Evolutionary conservation across 768 basidiomycete species (phyloP), one percentile per base, ranked within the genome.

Genomic region (Leccinum boreale): DNA sequence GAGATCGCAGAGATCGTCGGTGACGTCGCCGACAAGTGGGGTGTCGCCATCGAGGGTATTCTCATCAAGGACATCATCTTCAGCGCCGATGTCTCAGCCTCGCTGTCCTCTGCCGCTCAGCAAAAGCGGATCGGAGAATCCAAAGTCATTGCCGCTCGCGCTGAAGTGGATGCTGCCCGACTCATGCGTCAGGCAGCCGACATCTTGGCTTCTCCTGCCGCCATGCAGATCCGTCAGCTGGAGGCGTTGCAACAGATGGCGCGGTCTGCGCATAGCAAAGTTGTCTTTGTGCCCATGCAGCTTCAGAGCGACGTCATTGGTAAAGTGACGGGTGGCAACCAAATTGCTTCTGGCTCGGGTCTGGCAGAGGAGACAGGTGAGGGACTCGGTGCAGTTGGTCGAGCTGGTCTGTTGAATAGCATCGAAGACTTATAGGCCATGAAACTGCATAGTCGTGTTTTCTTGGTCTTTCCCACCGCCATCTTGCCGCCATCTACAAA

Each of bases 151-250:
- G 92, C 93, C 53, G 94, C 94, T 1, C 85, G 94, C 58, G 96
- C 95, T 14, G 95, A 97, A 77, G 95, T 98, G 63, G 95, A 97
- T 72, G 80, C 94, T 35, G 94, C 94, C 26, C 84, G 92, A 66
- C 84, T 98, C 71, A 98, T 98, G 95, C 84, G 95, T 59, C 93
- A 96, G 73, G 95, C 95, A 12, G 94, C 94, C 53, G 94, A 97
- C 74, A 97, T 96, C 66, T 78, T 93, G 67, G 92, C 94, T 21
- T 91, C 87, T 11, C 94, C 94, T 9, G 95, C 96, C 21, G 96
- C 96, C 55, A 97, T 98, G 94, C 94, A 97, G 74, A 98, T 98
- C 71, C 82, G 96, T 58, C 96, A 98, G 71, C 83, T 98, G 61
- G 96, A 99, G 74, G 92, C 94, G 50, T 82, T 98, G 62, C 94